Evolutionary conservation across 805 yeast genomes (phyloP).

Genomic region (Zygosaccharomyces bailii): DNA sequence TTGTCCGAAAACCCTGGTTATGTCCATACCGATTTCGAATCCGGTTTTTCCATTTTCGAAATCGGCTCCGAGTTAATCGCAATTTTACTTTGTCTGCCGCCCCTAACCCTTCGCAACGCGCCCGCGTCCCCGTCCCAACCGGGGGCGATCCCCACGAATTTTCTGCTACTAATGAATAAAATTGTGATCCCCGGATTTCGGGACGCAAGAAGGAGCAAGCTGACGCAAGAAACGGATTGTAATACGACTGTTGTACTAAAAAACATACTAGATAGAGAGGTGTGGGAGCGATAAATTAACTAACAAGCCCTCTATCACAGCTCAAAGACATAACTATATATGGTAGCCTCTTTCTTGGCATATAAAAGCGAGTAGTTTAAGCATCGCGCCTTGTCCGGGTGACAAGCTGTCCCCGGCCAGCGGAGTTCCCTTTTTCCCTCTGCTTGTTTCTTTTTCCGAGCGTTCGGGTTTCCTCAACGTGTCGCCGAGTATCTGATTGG

Average conservation of each 20-base stretch:
- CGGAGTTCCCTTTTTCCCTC: conserved; percentile 4
- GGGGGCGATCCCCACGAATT: conserved; percentile 1
- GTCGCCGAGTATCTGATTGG: conserved; percentile 11
- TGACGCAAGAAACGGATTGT: not conserved
- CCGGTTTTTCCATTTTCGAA: not conserved
- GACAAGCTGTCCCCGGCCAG: conserved; percentile 2
- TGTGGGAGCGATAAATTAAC: too few species aligned
- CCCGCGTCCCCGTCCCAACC: not conserved
- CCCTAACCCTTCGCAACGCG: not conserved
- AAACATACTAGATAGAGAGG: too few species aligned
- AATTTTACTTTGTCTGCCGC: not conserved
- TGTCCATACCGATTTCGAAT: not conserved
- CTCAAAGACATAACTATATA: too few species aligned
- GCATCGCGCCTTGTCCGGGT: not conserved
- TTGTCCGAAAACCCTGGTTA: conserved; percentile 1
- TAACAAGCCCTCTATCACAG: too few species aligned
- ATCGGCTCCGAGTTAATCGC: not conserved
- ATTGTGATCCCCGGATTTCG: conserved; percentile 6
- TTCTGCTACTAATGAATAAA: not conserved
- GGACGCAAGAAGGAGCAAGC: not conserved
- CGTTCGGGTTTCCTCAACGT: conserved; percentile 1
- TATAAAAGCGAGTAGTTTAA: too few species aligned
- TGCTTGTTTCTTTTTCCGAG: not conserved
- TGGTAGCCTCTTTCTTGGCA: too few species aligned
- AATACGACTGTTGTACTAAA: not conserved